Evolutionary conservation across 208 protist genomes (phyloP), one percentile per base, ranked within the genome.

Genomic region (Leishmania lainsoni): DNA sequence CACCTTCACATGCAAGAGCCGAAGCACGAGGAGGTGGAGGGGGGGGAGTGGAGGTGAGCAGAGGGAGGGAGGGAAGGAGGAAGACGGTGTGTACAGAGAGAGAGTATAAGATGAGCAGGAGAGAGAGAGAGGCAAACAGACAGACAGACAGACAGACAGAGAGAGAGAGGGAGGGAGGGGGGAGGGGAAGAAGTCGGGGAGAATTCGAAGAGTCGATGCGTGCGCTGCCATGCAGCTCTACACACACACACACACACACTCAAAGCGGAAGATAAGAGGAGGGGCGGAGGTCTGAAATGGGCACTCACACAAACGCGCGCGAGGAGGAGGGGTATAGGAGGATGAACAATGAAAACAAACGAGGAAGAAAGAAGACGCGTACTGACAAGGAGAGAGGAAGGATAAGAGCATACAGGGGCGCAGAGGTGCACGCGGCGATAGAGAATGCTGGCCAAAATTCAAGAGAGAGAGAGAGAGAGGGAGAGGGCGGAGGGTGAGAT

Each of bases 241-340:
- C 42, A 45, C 42, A 63, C 20, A n/a, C n/a, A n/a, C n/a, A n/a
- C n/a, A n/a, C n/a, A 45, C 42, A 45, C 42, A 63, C 20, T n/a
- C 20, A n/a, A 63, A n/a, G 58, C 16, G 6, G 58, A 63, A 63
- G 58, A 63, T 29, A n/a, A n/a, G 26, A n/a, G 58, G 58, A n/a
- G 26, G 58, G 3, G 58, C 16, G 26, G 20, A 63, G 58, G 58
- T 63, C 58, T 29, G 26, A n/a, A 63, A n/a, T 17, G 20, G 58
- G 26, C 20, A 63, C 63, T 42, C 63, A 69, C 63, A 69, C 54
- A 76, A 76, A 76, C 66, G 26, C n/a, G n/a, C n/a, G 26, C 63
- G 14, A 20, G 12, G 17, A 63, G 8, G 63, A 14, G 2, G 52
- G n/a, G 20, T 66, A 63, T 22, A 14, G 5, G 42, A 75, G 58